These are phyloP conservation scores for Hypoxylon rubiginosum DNA, from an alignment of 2,329 filamentous ascomycete species.

Conservation along the genomic window DNA sequence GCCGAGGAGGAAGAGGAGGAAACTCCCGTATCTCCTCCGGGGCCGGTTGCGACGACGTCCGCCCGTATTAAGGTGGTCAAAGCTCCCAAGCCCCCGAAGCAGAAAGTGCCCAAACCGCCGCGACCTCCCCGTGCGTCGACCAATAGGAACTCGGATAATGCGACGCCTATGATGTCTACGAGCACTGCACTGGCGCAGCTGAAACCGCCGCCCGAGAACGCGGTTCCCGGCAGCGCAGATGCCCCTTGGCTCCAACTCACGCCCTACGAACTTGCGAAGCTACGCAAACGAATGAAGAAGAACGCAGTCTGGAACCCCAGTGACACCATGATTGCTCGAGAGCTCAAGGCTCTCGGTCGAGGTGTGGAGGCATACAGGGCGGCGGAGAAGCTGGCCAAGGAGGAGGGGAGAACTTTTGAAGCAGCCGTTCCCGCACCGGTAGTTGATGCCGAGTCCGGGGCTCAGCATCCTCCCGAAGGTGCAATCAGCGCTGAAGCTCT, in stretches of 20 bases:
- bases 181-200: constrained; percentile 59
- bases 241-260: constrained; percentile 77
- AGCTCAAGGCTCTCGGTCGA: constrained; percentile 78
- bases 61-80: constrained; percentile 67
- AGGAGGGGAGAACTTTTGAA: constrained; percentile 73
- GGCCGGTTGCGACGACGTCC: constrained; percentile 54
- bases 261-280: constrained; percentile 73
- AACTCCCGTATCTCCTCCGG: constrained; percentile 57
- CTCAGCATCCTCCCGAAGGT: constrained; percentile 68
- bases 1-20: constrained; percentile 56
- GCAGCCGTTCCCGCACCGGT: constrained; percentile 57
- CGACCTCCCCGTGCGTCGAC: constrained; percentile 48
- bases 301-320: constrained; percentile 88
- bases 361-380: constrained; percentile 72
- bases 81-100: constrained; percentile 61
- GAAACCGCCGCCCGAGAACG: constrained; percentile 71
- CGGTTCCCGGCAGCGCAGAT: constrained; percentile 69
- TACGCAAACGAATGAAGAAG: constrained; percentile 92
- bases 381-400: constrained; percentile 75
- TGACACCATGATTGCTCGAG: constrained; percentile 86
- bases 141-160: constrained; percentile 55
- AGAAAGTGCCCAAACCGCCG: constrained; percentile 53
- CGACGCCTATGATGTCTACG: constrained; percentile 59
- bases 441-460: constrained; percentile 65
- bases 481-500: constrained; percentile 70